These are phyloP conservation scores for Candida parachauliodes DNA, from an alignment of 805 yeast species.

Conservation along the genomic window DNA sequence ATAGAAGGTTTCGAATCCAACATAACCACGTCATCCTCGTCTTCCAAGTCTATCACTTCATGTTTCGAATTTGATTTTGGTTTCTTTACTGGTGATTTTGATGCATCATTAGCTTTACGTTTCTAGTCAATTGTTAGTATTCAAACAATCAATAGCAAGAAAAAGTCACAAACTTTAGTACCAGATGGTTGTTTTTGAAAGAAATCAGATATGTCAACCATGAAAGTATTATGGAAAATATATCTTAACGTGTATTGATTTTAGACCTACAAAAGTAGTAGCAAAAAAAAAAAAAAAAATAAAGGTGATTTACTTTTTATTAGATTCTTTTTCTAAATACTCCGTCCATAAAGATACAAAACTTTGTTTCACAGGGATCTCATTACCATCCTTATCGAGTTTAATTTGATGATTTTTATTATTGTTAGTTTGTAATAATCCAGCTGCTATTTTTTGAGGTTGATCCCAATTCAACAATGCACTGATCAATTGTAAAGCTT, in stretches of 20 bases:
- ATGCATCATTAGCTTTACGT: slow-evolving; percentile 9
- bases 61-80: slow-evolving; percentile 5
- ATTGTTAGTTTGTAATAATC: slow-evolving; percentile 43
- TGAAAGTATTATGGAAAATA: no score
- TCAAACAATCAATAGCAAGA: background rate
- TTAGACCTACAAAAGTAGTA: no score
- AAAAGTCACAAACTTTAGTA: background rate
- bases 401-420: slow-evolving; percentile 8
- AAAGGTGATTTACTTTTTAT: slow-evolving; percentile 5
- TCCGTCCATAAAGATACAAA: slow-evolving; percentile 80
- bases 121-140: slow-evolving; percentile 9
- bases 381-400: slow-evolving; percentile 14
- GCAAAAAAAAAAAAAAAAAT: no score
- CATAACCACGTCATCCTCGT: slow-evolving; percentile 24
- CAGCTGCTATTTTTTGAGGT: slow-evolving; percentile 70
- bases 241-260: no score
- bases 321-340: slow-evolving; percentile 67
- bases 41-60: slow-evolving; percentile 18
- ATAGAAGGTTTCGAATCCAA: slow-evolving; percentile 12
- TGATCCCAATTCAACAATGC: slow-evolving; percentile 89
- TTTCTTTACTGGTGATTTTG: slow-evolving; percentile 11
- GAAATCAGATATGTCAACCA: slow-evolving; percentile 10
- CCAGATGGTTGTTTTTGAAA: slow-evolving; percentile 3
- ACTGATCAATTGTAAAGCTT: slow-evolving; percentile 80
- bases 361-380: slow-evolving; percentile 38